These are phyloP conservation scores for Pyrenophora seminiperda DNA, from an alignment of 2,329 filamentous ascomycete genomes.

Conservation along the genomic window DNA sequence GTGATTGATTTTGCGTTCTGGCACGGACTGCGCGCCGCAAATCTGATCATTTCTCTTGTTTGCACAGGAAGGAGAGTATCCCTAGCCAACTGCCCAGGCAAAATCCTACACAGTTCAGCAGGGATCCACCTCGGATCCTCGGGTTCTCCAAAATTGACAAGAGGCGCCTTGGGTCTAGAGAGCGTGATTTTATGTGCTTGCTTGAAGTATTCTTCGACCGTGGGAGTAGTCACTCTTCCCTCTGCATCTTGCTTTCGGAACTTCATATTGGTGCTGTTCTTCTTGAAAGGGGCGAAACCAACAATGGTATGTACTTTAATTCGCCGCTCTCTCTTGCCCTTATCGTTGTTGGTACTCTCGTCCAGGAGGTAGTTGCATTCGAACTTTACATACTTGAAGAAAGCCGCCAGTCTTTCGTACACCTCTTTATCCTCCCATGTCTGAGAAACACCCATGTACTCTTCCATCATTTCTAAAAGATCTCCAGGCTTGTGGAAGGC, in stretches of 20 bases:
- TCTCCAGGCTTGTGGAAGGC: constrained; percentile 61
- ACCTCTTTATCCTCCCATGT: constrained; percentile 1
- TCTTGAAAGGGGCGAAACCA: constrained; percentile 41
- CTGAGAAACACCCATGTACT: constrained; percentile 17
- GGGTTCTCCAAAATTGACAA: constrained; percentile 35
- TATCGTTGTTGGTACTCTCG: too few relatives aligned
- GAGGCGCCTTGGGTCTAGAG: constrained; percentile 24
- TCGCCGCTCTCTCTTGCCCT: constrained; percentile 34
- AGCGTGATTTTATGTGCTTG: constrained; percentile 30
- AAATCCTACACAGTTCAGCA: constrained; percentile 37
- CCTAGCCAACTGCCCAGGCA: constrained; percentile 40
- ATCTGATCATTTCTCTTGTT: constrained; percentile 41
- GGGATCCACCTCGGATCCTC: constrained; percentile 41
- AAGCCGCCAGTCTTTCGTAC: constrained; percentile 26
- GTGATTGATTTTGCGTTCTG: constrained; percentile 40
- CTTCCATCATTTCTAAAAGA: constrained; percentile 44
- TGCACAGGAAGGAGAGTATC: constrained; percentile 33
- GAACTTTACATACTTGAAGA: constrained; percentile 49
- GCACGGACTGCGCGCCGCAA: constrained; percentile 38
- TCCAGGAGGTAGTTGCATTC: constrained; percentile 49
- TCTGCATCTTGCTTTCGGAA: constrained; percentile 22
- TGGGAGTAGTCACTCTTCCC: constrained; percentile 16
- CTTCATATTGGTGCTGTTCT: constrained; percentile 40
- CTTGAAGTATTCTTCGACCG: constrained; percentile 31
- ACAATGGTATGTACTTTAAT: constrained; percentile 48